Percentiles rank a stretch among this genome's conserved stretches.
These are phyloP conservation scores for Crithidia bombi DNA, from an alignment of 208 protist species.

Conservation along the genomic window DNA sequence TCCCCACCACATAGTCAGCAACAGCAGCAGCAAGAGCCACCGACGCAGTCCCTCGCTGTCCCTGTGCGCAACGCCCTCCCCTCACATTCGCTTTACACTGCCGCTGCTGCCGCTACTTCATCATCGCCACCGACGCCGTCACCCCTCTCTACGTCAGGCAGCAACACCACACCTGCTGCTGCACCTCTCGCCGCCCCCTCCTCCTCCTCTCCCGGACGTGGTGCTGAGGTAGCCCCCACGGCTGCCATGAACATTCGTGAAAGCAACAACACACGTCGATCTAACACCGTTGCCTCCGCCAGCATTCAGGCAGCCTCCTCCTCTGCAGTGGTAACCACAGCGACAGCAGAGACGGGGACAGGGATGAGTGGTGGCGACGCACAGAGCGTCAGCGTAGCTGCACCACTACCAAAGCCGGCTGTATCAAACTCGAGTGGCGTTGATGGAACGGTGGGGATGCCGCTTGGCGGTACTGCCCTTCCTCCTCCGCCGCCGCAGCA, in stretches of 20 bases:
- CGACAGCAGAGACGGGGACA: background rate
- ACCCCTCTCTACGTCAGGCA: constrained; percentile 20
- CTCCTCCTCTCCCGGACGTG: background rate
- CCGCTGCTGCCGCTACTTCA: background rate
- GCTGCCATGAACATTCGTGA: background rate
- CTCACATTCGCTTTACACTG: background rate
- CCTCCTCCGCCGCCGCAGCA: background rate
- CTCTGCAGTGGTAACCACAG: background rate
- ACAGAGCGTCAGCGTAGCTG: background rate
- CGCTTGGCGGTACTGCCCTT: background rate
- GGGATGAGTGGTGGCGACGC: too few species aligned
- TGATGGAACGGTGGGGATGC: background rate
- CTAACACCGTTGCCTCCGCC: constrained; percentile 1
- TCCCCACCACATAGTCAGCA: background rate
- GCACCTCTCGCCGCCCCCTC: background rate
- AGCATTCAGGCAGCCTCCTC: constrained; percentile 26
- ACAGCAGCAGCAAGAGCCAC: background rate
- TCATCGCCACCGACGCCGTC: constrained; percentile 27
- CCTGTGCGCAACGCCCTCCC: background rate
- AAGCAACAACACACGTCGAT: background rate
- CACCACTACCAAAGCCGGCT: background rate
- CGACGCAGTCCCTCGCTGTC: background rate
- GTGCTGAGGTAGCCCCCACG: background rate
- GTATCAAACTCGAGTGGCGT: background rate
- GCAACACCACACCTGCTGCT: background rate